Conservation (phyloP, 164 flowering plant genomes). For the Vitis rotundifolia region DNA sequence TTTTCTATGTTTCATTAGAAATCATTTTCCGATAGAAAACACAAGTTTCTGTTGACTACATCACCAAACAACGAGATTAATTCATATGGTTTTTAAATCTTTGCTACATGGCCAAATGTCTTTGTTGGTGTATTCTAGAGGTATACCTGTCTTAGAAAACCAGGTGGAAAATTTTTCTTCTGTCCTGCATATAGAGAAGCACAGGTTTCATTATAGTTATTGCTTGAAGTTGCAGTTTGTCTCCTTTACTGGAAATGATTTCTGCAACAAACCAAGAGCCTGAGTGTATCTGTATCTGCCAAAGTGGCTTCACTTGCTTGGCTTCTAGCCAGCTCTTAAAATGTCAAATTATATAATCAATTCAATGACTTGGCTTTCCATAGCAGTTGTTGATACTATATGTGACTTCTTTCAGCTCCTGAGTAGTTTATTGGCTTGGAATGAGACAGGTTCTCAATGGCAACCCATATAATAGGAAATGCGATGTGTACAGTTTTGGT, state of each 20-base stretch:
- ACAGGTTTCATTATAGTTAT: neutral
- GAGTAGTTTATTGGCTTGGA: neutral
- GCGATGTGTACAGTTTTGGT: slow-evolving; percentile 65
- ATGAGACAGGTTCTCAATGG: slow-evolving; percentile 54
- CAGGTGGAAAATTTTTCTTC: neutral
- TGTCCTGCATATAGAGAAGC: slow-evolving; percentile 1
- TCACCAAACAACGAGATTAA: no score
- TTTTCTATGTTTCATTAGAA: no score
- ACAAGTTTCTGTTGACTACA: no score
- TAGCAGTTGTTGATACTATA: neutral
- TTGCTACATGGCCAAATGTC: no score
- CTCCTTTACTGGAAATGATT: neutral
- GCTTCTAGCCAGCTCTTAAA: neutral
- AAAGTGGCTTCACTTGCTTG: neutral
- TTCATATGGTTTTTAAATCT: no score
- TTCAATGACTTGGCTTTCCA: neutral
- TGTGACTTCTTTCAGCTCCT: neutral
- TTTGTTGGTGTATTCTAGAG: no score
- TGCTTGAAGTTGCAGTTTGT: neutral
- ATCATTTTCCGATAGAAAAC: no score
- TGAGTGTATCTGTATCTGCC: neutral
- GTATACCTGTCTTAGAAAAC: neutral
- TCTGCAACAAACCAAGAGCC: neutral
- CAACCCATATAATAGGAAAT: slow-evolving; percentile 51
- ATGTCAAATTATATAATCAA: neutral